phyloP scores from a whole-genome alignment of 1,284 basidiomycete species.

The Filobasidium uniguttulatum region DNA sequence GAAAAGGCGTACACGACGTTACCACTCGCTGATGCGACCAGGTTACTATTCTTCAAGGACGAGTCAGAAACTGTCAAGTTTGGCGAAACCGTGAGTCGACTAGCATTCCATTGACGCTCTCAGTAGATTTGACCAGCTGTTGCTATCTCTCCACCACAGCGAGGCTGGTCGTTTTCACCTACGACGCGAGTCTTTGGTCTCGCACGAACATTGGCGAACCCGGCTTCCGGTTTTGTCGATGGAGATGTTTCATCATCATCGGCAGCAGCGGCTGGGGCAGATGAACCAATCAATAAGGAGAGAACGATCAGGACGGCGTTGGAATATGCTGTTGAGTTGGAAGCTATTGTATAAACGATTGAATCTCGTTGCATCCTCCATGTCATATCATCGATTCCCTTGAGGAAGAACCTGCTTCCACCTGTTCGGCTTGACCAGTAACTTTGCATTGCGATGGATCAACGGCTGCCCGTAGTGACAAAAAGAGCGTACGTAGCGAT shows the following conservation, averaged over 20 bases:
- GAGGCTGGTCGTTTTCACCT: slow-evolving; percentile 33
- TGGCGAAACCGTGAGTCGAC: slow-evolving; percentile 21
- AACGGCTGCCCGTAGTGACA: too few relatives aligned
- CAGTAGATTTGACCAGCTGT: too few relatives aligned
- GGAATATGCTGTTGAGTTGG: slow-evolving; percentile 33
- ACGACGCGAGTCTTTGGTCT: slow-evolving; percentile 29
- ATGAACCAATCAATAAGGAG: slow-evolving; percentile 5
- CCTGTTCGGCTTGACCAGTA: too few relatives aligned
- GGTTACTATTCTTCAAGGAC: slow-evolving; percentile 34
- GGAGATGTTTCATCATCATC: slow-evolving; percentile 6
- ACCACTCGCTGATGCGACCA: slow-evolving; percentile 30
- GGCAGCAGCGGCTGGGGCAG: background rate
- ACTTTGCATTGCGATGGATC: too few relatives aligned
- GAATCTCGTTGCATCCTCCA: too few relatives aligned
- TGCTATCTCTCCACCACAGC: slow-evolving; percentile 16
- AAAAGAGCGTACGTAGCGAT: too few relatives aligned
- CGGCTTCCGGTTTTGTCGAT: slow-evolving; percentile 14
- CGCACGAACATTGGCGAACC: slow-evolving; percentile 18
- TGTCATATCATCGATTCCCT: too few relatives aligned
- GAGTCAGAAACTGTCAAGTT: slow-evolving; percentile 30
- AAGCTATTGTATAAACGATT: slow-evolving; percentile 32
- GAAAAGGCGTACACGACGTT: slow-evolving; percentile 36
- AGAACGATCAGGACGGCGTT: slow-evolving; percentile 32
- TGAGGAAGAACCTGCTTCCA: too few relatives aligned
- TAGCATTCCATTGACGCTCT: background rate